Evolutionary conservation across 2,329 filamentous ascomycete species (phyloP).

Genomic region (Pyrenophora graminea): DNA sequence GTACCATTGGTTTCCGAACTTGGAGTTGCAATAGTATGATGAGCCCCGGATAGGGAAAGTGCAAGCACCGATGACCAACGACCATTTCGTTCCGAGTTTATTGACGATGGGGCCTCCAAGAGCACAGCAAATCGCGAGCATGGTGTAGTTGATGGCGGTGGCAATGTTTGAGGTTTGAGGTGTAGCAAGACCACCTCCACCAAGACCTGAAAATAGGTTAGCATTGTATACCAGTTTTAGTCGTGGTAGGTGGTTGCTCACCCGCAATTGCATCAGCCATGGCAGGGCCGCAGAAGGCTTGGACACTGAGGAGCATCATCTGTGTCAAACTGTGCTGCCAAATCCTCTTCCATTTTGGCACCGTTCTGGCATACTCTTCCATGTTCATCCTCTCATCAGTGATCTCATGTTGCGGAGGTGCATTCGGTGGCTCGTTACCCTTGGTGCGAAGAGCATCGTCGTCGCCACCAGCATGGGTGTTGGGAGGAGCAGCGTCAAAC

Average conservation of each 20-base stretch:
- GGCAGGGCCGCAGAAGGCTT: constrained; percentile 48
- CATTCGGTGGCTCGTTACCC: constrained; percentile 30
- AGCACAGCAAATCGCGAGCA: constrained; percentile 43
- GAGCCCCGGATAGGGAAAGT: constrained; percentile 55
- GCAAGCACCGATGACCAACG: constrained; percentile 49
- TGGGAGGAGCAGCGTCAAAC: constrained; percentile 39
- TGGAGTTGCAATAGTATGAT: constrained; percentile 56
- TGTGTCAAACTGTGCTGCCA: constrained; percentile 56
- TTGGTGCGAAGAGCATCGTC: constrained; percentile 37
- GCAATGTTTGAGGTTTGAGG: constrained; percentile 52
- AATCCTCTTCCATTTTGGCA: constrained; percentile 51
- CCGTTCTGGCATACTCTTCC: constrained; percentile 33
- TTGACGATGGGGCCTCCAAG: constrained; percentile 54
- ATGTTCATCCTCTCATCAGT: constrained; percentile 46
- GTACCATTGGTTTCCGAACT: constrained; percentile 56
- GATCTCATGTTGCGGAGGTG: constrained; percentile 19
- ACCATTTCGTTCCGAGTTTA: constrained; percentile 55
- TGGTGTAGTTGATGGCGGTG: constrained; percentile 34
- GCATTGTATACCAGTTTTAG: neutral
- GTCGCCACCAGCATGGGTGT: constrained; percentile 38
- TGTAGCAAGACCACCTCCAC: constrained; percentile 53
- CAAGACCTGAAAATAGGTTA: constrained; percentile 22
- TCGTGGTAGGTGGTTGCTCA: neutral
- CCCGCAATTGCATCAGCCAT: constrained; percentile 41
- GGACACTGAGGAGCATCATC: constrained; percentile 54